Percentiles rank a stretch among this genome's conserved stretches.
Conservation (phyloP, 139 green algal genomes). For the Chlamydomonas asymmetrica region DNA sequence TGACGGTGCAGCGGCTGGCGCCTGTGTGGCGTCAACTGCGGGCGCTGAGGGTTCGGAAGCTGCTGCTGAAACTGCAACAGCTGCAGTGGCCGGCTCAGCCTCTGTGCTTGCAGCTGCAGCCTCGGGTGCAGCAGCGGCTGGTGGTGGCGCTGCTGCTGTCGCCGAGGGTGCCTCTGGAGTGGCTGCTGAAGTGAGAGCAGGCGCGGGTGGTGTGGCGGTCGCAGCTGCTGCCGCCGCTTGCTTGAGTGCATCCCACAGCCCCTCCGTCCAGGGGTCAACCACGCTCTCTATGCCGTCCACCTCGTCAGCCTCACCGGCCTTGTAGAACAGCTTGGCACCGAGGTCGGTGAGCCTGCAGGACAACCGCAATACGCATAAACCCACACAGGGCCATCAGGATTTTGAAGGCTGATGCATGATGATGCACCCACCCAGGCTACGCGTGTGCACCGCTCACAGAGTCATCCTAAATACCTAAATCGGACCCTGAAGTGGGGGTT, state of each 20-base stretch:
- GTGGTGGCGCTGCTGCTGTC: neutral
- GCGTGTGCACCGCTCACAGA: too few species aligned
- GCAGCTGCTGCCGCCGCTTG: neutral
- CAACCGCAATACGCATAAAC: conserved; percentile 21
- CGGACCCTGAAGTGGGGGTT: too few species aligned
- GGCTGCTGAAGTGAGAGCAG: too few species aligned
- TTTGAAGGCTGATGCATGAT: neutral
- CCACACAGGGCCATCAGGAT: conserved; percentile 7
- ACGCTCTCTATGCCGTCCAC: conserved; percentile 86
- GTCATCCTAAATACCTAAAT: too few species aligned
- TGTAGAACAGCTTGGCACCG: conserved; percentile 80
- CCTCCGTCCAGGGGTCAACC: conserved; percentile 82
- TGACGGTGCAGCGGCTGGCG: neutral
- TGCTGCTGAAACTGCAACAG: neutral
- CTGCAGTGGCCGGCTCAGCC: neutral
- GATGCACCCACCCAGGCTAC: too few species aligned
- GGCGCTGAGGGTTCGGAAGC: neutral
- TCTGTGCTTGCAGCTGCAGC: conserved; percentile 8
- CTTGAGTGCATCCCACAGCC: conserved; percentile 70
- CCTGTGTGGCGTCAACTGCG: neutral
- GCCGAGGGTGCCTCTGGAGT: neutral
- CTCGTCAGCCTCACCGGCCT: conserved; percentile 84
- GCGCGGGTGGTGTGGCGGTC: neutral
- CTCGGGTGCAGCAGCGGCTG: conserved; percentile 2
- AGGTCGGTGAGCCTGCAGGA: conserved; percentile 68